Evolutionary conservation across 1,284 basidiomycete species (phyloP).

Genomic region (Coriolopsis trogii): DNA sequence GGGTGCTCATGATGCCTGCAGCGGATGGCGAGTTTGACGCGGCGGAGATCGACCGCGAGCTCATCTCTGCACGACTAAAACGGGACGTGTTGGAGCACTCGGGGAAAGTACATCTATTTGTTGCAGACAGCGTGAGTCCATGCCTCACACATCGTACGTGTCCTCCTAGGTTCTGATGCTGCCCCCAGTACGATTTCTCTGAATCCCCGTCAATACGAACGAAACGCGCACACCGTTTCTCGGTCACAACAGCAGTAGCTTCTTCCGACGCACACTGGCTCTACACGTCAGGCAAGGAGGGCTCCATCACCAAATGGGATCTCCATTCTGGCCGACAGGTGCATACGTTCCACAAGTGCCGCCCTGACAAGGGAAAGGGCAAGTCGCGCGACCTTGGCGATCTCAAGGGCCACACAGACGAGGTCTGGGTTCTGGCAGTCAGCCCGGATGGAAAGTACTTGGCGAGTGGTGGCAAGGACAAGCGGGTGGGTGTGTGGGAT

Average conservation of each 20-base stretch:
- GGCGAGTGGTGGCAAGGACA: slow-evolving; percentile 87
- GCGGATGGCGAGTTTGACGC: slow-evolving; percentile 91
- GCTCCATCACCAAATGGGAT: slow-evolving; percentile 82
- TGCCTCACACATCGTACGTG: neutral
- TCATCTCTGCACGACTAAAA: slow-evolving; percentile 88
- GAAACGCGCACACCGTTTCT: slow-evolving; percentile 69
- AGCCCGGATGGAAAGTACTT: slow-evolving; percentile 87
- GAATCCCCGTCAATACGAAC: slow-evolving; percentile 56
- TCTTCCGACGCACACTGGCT: slow-evolving; percentile 71
- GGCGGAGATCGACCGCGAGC: slow-evolving; percentile 89
- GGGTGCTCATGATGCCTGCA: slow-evolving; percentile 27
- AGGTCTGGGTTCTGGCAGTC: slow-evolving; percentile 82
- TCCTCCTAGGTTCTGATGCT: neutral
- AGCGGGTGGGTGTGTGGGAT: slow-evolving; percentile 85
- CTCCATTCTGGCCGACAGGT: slow-evolving; percentile 63
- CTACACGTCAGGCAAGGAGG: slow-evolving; percentile 87
- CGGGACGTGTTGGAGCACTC: slow-evolving; percentile 87
- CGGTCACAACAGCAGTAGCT: slow-evolving; percentile 77
- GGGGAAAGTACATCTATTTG: slow-evolving; percentile 82
- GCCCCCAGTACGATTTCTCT: slow-evolving; percentile 44
- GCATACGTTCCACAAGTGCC: slow-evolving; percentile 61
- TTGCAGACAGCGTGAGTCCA: slow-evolving; percentile 67
- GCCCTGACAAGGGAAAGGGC: slow-evolving; percentile 50
- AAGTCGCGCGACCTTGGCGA: slow-evolving; percentile 60
- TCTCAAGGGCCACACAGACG: slow-evolving; percentile 82